A percentile compares a stretch with the other conserved stretches of the same genome.
These are phyloP conservation scores for Helianthus tuberosus DNA, from an alignment of 129 eudicot genomes.

Conservation along the genomic window DNA sequence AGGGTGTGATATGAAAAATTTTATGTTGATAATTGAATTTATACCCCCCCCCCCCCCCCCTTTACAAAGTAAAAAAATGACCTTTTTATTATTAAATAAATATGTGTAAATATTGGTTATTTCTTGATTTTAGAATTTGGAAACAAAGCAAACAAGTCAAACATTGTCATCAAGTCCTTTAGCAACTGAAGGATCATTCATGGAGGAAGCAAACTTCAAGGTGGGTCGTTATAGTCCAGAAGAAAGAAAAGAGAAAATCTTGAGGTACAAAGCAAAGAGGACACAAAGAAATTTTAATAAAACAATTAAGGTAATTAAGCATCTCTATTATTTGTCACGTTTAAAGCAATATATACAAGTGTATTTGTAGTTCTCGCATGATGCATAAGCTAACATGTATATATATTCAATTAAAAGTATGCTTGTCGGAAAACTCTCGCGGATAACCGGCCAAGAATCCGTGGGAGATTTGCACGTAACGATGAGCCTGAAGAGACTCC, in stretches of 20 bases:
- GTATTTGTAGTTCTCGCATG: no score
- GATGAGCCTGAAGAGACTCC: constrained; percentile 68
- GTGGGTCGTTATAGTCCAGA: constrained; percentile 81
- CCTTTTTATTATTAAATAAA: no score
- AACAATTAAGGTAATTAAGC: constrained; percentile 72
- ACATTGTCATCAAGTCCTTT: constrained; percentile 63
- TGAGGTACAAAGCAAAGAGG: constrained; percentile 85
- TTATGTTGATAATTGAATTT: background rate
- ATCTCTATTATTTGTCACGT: no score
- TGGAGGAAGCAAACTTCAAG: constrained; percentile 73
- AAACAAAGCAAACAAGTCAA: constrained; percentile 37
- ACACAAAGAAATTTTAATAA: constrained; percentile 83
- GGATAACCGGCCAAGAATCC: constrained; percentile 84
- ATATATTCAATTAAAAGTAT: constrained; percentile 33
- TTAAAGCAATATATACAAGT: no score
- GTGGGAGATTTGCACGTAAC: constrained; percentile 92
- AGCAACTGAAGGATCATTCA: constrained; percentile 51
- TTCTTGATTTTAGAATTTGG: constrained; percentile 42
- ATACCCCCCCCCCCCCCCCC: no score
- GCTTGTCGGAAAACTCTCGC: constrained; percentile 95
- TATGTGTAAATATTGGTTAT: background rate
- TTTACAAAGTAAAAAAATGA: no score
- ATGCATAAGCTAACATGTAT: no score
- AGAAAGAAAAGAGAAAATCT: constrained; percentile 81
- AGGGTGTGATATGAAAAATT: background rate